Evolutionary conservation across 306 rosid species (phyloP), one percentile per base, ranked within the genome.

Genomic region (Prunus mume): DNA sequence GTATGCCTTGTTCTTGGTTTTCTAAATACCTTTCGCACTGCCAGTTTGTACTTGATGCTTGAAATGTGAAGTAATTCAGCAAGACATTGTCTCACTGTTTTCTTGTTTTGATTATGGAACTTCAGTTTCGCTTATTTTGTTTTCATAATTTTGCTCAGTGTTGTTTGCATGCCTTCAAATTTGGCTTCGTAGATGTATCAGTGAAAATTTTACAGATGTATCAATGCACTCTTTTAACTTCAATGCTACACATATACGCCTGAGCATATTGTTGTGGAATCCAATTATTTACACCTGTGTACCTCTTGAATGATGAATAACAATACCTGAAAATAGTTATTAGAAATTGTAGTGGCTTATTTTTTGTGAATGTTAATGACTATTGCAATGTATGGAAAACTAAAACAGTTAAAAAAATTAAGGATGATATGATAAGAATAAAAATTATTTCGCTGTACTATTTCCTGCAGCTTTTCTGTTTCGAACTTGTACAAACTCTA

Each of bases 1-100:
- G 99, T 92, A 87, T 79, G 88, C 63, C 71, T 24, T 77, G 45
- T 68, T 69, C 72, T 32, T 67, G 56, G 47, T 63, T 75, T 55
- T 20, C 30, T 19, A 34, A 8, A 28, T 49, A 62, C 28, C 4
- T 17, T 32, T 20, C 12, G 17, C 41, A 43, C 18, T 17, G 46
- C 43, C 15, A 14, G 41, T 38, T 54, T n/a, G 34, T 14, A 68
- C 22, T 47, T 41, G 14, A 46, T 2, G 52, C 41, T 20, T 77
- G 28, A 52, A 51, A 22, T 18, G 65, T 65, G 57, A 65, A 65
- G 63, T 46, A 28, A 25, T 61, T 47, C 4, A 63, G 50, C 47
- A 0, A 66, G 70, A 52, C 20, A 71, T 34, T 34, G 50, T 34
- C 52, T 38, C 22, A 56, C 52, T 56, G 41, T 20, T 56, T 56